These are phyloP conservation scores for Allomyces macrogynus DNA, from an alignment of 192 early-diverging fungal species.

Conservation along the genomic window DNA sequence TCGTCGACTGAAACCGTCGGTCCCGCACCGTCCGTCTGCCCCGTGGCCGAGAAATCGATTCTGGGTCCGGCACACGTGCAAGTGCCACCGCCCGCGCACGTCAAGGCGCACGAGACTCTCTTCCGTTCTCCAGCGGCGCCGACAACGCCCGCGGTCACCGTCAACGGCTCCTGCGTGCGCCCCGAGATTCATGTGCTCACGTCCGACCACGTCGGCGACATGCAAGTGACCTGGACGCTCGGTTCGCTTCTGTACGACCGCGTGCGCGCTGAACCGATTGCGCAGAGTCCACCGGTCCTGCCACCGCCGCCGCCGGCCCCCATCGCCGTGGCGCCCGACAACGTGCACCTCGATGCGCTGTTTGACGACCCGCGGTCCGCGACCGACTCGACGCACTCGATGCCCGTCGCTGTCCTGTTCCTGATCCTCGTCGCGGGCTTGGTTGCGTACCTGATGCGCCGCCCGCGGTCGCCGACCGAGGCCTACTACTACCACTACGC, in stretches of 20 bases:
- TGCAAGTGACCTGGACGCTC: conserved; percentile 75
- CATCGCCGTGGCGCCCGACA: too few relatives aligned
- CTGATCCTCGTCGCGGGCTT: too few relatives aligned
- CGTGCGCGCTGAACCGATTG: conserved; percentile 1
- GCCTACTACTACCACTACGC: too few relatives aligned
- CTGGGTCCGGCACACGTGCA: background rate
- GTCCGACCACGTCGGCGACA: conserved; percentile 34
- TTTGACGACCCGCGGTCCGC: too few relatives aligned
- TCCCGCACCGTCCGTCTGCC: background rate
- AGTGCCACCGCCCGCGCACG: conserved; percentile 4
- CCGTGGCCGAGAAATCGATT: background rate
- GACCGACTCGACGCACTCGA: too few relatives aligned
- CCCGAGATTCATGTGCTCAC: conserved; percentile 58
- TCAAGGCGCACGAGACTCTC: conserved; percentile 1
- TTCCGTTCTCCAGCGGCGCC: conserved; percentile 10
- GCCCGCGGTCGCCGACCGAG: too few relatives aligned
- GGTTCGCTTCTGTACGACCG: conserved; percentile 46
- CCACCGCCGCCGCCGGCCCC: too few relatives aligned
- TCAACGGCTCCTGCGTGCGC: conserved; percentile 20
- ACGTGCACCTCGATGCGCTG: too few relatives aligned
- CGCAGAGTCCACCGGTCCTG: too few relatives aligned
- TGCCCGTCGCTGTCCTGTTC: too few relatives aligned
- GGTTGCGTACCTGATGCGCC: too few relatives aligned
- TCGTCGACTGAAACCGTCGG: background rate
- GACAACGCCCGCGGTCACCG: conserved; percentile 20